Evolutionary conservation across 1,139 yeast genomes (phyloP).

Genomic region (Sugiyamaella grinbergsii): DNA sequence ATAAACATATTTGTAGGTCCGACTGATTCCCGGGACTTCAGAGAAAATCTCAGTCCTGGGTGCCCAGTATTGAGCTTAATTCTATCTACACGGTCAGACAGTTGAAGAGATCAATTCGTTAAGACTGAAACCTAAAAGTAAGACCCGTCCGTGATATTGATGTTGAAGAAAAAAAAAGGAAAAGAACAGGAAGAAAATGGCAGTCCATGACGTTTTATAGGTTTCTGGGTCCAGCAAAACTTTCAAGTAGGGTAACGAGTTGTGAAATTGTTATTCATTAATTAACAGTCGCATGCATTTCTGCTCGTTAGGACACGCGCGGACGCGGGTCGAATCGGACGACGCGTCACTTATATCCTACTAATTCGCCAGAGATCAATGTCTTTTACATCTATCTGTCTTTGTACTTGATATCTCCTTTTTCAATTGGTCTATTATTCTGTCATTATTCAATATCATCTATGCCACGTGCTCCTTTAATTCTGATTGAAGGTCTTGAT

Average conservation of each 20-base stretch:
- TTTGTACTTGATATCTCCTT: too few relatives aligned
- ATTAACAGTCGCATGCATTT: too few relatives aligned
- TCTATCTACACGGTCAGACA: constrained; percentile 32
- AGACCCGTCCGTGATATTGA: constrained; percentile 26
- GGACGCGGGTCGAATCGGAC: too few relatives aligned
- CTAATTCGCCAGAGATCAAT: too few relatives aligned
- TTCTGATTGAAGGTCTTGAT: constrained; percentile 90
- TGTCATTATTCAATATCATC: not conserved
- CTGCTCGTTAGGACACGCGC: too few relatives aligned
- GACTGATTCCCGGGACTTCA: constrained; percentile 45
- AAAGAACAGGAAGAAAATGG: not conserved
- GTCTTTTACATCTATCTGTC: too few relatives aligned
- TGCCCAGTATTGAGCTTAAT: constrained; percentile 42
- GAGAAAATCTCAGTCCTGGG: constrained; percentile 37
- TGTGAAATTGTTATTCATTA: not conserved
- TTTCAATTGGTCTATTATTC: not conserved
- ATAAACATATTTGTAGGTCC: constrained; percentile 33
- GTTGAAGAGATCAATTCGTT: constrained; percentile 8
- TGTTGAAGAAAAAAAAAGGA: constrained; percentile 24
- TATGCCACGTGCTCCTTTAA: constrained; percentile 56
- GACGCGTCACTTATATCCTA: too few relatives aligned
- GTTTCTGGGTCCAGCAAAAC: not conserved
- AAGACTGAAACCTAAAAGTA: constrained; percentile 8
- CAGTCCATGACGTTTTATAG: not conserved
- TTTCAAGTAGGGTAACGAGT: constrained; percentile 17